Evolutionary conservation across 1,284 basidiomycete species (phyloP), one percentile per base, ranked within the genome.

Genomic region (Microbotryum intermedium): DNA sequence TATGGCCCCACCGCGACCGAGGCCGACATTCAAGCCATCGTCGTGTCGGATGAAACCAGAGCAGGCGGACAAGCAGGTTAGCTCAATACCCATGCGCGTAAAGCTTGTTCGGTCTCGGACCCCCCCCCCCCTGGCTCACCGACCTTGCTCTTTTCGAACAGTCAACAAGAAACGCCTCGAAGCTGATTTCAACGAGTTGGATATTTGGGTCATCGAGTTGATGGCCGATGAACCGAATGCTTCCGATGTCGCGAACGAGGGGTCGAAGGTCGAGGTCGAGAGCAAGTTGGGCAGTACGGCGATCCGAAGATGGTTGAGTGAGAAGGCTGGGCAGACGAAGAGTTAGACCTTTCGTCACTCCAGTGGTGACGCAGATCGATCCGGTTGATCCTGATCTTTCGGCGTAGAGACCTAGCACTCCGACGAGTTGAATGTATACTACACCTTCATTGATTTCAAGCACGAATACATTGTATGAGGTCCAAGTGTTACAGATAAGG

Each of bases 231-330:
- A 51, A 1, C 52, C 54, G 78, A 13, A 82, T 77, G 59, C 74
- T 85, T 25, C 47, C 53, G 67, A 55, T 7, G 83, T 83, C 58
- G 79, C 80, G 57, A 79, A 79, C 34, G 85, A 90, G 71, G 79
- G 82, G 30, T 83, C 83, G 53, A 75, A 81, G 71, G 75, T 93
- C 61, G 84, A 84, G 71, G 78, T 59, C 25, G 57, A 82, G 66
- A 80, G 83, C 45, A 94, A 94, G 79, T 84, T 94, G 82, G 90
- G 91, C 71, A 92, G 89, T 73, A 92, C 90, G 9, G 87, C 81
- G 63, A 91, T 95, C 66, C 79, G 91, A 34, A 79, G 85, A 66
- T 93, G 88, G 88, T 84, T 94, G 28, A 69, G 67, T 4, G 59
- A 71, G 34, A 59, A 53, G 49, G 29, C 34, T 39, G 34, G 34